Base-by-base conservation (phyloP, 441 rosid species). In the Macaranga tanarius region DNA sequence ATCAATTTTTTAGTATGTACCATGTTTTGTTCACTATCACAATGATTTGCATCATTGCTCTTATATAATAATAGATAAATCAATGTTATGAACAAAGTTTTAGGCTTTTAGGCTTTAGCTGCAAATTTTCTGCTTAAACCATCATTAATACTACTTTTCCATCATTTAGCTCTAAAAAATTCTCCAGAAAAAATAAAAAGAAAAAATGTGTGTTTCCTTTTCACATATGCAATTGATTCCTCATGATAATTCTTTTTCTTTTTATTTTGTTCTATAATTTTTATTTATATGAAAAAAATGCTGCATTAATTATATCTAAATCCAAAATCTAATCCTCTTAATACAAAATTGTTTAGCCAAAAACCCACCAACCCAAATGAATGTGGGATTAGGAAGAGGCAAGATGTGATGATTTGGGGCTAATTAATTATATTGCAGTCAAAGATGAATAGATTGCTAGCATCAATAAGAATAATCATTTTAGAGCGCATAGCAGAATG, bases 41-140 rank as follows among this genome's bases (percentile, higher is more conserved):
- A 54, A 54, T 54, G 25, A 54, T 54, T 4, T n/a, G 20, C 8
- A 54, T 54, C 25, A 54, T 54, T 54, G 20, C 25, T 54, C 25
- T 54, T 19, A 19, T 54, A 54, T 54, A 54, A 19, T 19, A 54
- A 19, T 19, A 6, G 25, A n/a, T 54, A 54, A 19, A n/a, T n/a
- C 8, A 54, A 19, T 19, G 9, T 54, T 20, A 10, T 62, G 20
- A 44, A 42, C 17, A 12, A 48, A 22, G n/a, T 47, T 38, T 44
- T 44, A 44, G 48, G 48, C 48, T 44, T 44, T 65, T 23, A 45
- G n/a, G n/a, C n/a, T n/a, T n/a, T 28, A 1, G 38, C 68, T 65
- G 38, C 57, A 66, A 66, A 2, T 48, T 50, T 50, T 51, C 59
- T 12, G 70, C 70, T 67, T 67, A 10, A 67, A 51, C 58, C 59